Evolutionary conservation across 768 basidiomycete species (phyloP).

Genomic region (Leucogyrophana mollusca): DNA sequence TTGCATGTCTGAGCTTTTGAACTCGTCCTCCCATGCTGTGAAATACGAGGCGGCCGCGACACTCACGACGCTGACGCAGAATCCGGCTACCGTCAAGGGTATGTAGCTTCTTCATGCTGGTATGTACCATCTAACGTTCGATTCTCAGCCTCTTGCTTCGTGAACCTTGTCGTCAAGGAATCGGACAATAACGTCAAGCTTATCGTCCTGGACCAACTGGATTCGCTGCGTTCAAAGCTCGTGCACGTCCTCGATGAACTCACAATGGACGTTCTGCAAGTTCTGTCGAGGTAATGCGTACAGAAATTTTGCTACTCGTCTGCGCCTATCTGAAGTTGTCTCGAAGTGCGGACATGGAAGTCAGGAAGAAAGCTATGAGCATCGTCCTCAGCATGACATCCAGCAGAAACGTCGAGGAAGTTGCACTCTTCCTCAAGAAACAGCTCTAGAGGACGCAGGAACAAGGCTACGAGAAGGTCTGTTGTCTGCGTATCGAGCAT

Average conservation of each 20-base stretch:
- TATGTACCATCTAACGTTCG: too few relatives aligned
- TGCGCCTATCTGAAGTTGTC: background rate
- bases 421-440: conserved; percentile 95
- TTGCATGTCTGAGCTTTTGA: conserved; percentile 88
- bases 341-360: conserved; percentile 91
- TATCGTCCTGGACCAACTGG: conserved; percentile 91
- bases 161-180: conserved; percentile 89
- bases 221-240: conserved; percentile 78
- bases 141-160: conserved; percentile 85
- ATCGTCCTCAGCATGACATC: conserved; percentile 93
- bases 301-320: background rate
- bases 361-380: conserved; percentile 85
- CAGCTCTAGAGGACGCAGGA: conserved; percentile 94
- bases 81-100: conserved; percentile 96
- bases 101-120: conserved; percentile 3
- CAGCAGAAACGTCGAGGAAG: conserved; percentile 93
- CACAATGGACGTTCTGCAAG: conserved; percentile 94
- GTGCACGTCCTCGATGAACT: conserved; percentile 86
- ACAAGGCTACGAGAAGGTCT: conserved; percentile 87
- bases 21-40: conserved; percentile 86
- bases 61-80: conserved; percentile 90
- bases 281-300: conserved; percentile 65
- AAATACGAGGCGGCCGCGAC: conserved; percentile 98
- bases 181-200: conserved; percentile 99
- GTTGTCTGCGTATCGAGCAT: background rate